phyloP scores from a whole-genome alignment of 208 protist species.

The Leishmania guyanensis region DNA sequence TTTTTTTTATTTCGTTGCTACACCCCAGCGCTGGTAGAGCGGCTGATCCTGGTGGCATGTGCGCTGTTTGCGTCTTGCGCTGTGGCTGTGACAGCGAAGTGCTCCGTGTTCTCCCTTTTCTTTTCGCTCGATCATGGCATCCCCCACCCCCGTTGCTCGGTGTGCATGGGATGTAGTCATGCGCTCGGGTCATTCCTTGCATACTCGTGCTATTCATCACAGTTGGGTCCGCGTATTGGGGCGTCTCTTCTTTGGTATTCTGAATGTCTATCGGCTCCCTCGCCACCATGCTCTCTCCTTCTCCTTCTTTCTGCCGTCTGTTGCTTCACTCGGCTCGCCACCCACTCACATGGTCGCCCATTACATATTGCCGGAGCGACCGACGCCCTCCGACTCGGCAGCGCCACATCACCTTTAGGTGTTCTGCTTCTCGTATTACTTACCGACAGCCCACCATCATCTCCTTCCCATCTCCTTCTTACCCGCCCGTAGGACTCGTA shows the following conservation, averaged over 20 bases:
- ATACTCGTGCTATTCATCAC: background rate
- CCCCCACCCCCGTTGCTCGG: too few species aligned
- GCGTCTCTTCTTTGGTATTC: background rate
- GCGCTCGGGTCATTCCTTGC: too few species aligned
- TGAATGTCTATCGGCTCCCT: background rate
- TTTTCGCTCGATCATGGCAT: background rate
- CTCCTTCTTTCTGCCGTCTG: background rate
- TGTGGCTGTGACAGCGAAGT: background rate
- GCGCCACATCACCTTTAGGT: background rate
- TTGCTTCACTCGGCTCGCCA: background rate
- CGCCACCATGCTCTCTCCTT: background rate
- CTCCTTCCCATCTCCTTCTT: background rate
- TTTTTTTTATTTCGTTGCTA: background rate
- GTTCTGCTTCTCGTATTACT: background rate
- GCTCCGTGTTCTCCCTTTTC: background rate
- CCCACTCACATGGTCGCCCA: background rate
- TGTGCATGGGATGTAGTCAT: background rate
- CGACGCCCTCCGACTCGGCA: background rate
- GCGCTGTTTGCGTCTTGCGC: background rate
- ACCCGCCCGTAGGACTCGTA: background rate
- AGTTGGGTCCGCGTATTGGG: background rate
- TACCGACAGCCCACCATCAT: background rate
- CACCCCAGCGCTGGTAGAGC: background rate
- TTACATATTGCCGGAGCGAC: background rate
- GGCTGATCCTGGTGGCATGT: background rate